These are phyloP conservation scores for Trichaptum fuscoviolaceum DNA, from an alignment of 768 basidiomycete species.

Conservation along the genomic window DNA sequence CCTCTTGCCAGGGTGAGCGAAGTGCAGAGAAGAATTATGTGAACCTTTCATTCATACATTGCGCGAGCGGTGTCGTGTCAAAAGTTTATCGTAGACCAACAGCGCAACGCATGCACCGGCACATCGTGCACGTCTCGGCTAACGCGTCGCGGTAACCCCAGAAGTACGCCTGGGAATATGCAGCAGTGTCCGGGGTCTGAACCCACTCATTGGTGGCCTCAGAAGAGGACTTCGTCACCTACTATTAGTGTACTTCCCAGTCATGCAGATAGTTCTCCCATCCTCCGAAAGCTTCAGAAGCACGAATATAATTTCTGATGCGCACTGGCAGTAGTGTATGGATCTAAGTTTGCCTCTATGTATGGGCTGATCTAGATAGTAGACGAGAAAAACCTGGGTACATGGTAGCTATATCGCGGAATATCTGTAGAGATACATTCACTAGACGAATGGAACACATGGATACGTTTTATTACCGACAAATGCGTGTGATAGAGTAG, in stretches of 20 bases:
- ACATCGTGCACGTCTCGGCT: neutral
- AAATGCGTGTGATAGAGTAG: neutral
- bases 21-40: neutral
- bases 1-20: neutral
- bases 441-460: neutral
- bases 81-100: neutral
- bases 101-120: too few relatives aligned
- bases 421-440: neutral
- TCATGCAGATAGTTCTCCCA: neutral
- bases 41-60: neutral
- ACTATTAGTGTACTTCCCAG: neutral
- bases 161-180: neutral
- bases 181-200: neutral
- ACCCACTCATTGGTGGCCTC: neutral
- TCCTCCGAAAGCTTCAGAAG: slow-evolving; percentile 1
- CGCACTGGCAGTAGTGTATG: neutral
- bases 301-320: neutral
- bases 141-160: neutral
- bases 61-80: neutral
- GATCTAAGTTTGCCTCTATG: neutral
- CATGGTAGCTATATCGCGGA: neutral
- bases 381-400: neutral
- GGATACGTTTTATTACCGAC: neutral
- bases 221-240: neutral
- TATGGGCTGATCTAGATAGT: neutral